phyloP scores from a whole-genome alignment of 176 grass and related monocot species.

The Oryza glumipatula region DNA sequence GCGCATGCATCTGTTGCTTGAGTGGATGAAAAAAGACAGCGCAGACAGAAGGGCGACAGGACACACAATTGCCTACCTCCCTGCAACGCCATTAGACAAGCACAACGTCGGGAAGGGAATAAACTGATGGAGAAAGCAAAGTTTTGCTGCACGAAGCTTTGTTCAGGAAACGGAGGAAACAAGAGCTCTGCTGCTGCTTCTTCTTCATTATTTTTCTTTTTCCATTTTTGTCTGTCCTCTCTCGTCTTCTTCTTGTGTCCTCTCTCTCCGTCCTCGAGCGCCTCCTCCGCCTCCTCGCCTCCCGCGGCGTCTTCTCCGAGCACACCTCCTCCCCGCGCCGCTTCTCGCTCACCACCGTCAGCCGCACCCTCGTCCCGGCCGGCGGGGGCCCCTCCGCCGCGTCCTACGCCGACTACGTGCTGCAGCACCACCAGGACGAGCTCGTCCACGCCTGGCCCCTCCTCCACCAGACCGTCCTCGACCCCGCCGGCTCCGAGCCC shows the following conservation, averaged over 20 bases:
- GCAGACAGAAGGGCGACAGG: no score
- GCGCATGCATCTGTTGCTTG: no score
- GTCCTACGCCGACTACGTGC: conserved; percentile 77
- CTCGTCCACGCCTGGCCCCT: conserved; percentile 68
- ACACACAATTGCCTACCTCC: no score
- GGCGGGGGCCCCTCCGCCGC: conserved; percentile 5
- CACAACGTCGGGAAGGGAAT: conserved; percentile 43
- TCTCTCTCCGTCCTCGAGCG: conserved; percentile 46
- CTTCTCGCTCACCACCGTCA: conserved; percentile 67
- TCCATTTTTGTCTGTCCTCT: conserved; percentile 23
- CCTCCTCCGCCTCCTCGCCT: conserved; percentile 74
- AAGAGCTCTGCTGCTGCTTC: not conserved
- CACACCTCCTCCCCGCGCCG: conserved; percentile 34
- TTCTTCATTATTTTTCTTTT: not conserved
- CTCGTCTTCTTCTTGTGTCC: conserved; percentile 40
- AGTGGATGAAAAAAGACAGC: no score
- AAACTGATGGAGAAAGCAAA: conserved; percentile 44
- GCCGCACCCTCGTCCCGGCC: conserved; percentile 54
- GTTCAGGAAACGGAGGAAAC: not conserved
- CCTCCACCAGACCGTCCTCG: conserved; percentile 74
- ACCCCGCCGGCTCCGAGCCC: conserved; percentile 70
- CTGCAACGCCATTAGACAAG: no score
- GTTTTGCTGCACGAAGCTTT: conserved; percentile 50
- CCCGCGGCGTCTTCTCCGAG: conserved; percentile 68
- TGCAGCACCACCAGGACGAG: conserved; percentile 96